phyloP scores from a whole-genome alignment of 2,329 filamentous ascomycete genomes.

The Alternaria dauci region DNA sequence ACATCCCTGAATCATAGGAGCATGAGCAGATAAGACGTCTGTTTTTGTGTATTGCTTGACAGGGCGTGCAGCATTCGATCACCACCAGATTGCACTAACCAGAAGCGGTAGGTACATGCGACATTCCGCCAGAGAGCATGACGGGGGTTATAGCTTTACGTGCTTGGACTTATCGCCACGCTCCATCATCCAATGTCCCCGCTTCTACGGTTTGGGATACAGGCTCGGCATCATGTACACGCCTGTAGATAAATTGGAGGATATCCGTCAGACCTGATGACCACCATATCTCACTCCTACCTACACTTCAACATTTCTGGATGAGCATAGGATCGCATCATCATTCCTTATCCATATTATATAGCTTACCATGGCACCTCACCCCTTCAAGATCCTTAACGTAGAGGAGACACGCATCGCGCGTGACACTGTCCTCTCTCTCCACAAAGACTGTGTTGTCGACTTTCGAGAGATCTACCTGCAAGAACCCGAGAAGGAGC shows the following conservation, averaged over 20 bases:
- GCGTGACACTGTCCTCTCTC: constrained; percentile 59
- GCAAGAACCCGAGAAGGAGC: constrained; percentile 59
- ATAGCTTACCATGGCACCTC: constrained; percentile 48
- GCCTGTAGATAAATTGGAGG: constrained; percentile 9
- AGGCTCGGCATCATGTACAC: not conserved
- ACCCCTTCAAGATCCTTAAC: constrained; percentile 65
- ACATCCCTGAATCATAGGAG: not conserved
- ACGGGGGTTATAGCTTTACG: not conserved
- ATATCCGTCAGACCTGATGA: not conserved
- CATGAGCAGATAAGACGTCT: not conserved
- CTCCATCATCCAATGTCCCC: not conserved
- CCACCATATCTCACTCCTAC: not conserved
- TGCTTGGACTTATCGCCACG: not conserved
- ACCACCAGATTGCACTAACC: not conserved
- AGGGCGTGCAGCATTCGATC: not conserved
- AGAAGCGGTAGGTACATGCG: constrained; percentile 10
- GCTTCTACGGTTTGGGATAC: not conserved
- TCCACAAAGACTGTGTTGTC: constrained; percentile 48
- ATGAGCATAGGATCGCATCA: not conserved
- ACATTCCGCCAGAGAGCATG: not conserved
- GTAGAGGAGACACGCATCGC: constrained; percentile 63
- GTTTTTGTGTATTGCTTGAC: not conserved
- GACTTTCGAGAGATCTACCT: constrained; percentile 62
- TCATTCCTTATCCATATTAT: not conserved
- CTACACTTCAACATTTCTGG: not conserved